A percentile compares a stretch with the other conserved stretches of the same genome.
These are phyloP conservation scores for Pythium sukuiense DNA, from an alignment of 352 stramenopile genomes.

Conservation along the genomic window DNA sequence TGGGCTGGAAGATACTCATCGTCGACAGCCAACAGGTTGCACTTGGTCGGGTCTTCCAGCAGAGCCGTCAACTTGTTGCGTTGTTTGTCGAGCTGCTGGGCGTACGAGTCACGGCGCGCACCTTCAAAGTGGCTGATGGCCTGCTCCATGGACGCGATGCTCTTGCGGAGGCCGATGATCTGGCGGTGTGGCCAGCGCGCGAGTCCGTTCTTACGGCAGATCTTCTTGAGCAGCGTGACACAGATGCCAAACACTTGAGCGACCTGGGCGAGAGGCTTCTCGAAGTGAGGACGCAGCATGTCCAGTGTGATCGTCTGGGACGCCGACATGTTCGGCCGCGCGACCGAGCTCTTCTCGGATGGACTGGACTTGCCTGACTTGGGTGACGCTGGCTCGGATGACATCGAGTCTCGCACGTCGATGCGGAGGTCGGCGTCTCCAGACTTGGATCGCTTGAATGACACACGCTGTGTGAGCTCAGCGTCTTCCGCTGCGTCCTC, in stretches of 20 bases:
- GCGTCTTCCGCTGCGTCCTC: slow-evolving; percentile 6
- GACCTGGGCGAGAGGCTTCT: slow-evolving; percentile 79
- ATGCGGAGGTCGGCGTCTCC: slow-evolving; percentile 13
- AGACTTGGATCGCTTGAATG: slow-evolving; percentile 32
- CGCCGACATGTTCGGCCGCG: slow-evolving; percentile 65
- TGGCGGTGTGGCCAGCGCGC: slow-evolving; percentile 82
- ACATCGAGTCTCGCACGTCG: slow-evolving; percentile 12
- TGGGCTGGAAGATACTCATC: slow-evolving; percentile 27
- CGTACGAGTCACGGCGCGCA: slow-evolving; percentile 64
- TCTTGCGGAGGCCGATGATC: slow-evolving; percentile 87
- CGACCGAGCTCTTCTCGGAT: slow-evolving; percentile 18
- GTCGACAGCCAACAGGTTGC: slow-evolving; percentile 41
- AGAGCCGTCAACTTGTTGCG: slow-evolving; percentile 69
- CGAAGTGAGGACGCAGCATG: slow-evolving; percentile 82
- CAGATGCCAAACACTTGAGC: slow-evolving; percentile 79
- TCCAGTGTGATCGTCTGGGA: slow-evolving; percentile 81
- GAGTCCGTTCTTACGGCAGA: slow-evolving; percentile 79
- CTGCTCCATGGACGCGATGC: slow-evolving; percentile 85
- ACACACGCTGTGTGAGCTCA: slow-evolving; percentile 20
- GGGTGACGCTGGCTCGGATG: slow-evolving; percentile 12
- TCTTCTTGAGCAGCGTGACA: slow-evolving; percentile 85
- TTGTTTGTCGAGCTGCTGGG: slow-evolving; percentile 70
- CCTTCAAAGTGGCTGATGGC: slow-evolving; percentile 80
- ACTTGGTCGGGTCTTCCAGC: slow-evolving; percentile 61
- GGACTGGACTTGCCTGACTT: slow-evolving; percentile 13